phyloP scores from a whole-genome alignment of 768 basidiomycete genomes.

The Leccinum fibrillosum region DNA sequence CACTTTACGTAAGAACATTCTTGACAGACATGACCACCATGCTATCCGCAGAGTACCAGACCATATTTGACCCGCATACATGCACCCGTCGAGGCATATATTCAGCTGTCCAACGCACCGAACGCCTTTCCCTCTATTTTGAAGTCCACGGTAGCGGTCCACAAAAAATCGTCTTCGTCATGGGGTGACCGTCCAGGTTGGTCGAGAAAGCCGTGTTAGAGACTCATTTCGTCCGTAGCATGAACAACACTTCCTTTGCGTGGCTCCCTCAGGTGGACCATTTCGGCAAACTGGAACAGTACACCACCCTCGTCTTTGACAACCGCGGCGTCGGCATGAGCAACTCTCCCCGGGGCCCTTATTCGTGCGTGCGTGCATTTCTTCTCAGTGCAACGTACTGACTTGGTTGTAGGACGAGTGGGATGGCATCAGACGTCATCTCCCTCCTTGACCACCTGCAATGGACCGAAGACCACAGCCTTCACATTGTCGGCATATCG shows the following conservation, averaged over 20 bases:
- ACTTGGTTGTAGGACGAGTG: constrained; percentile 49
- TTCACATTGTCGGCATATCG: constrained; percentile 74
- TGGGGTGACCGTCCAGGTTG: constrained; percentile 48
- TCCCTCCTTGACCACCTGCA: constrained; percentile 65
- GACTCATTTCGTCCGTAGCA: constrained; percentile 30
- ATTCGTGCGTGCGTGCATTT: constrained; percentile 49
- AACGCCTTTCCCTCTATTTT: constrained; percentile 76
- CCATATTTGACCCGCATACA: constrained; percentile 59
- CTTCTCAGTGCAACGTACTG: background rate
- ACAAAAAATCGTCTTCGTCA: constrained; percentile 69
- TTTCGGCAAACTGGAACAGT: constrained; percentile 53
- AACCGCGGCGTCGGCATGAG: constrained; percentile 84
- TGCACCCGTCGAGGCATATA: constrained; percentile 73
- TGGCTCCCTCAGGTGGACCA: constrained; percentile 65
- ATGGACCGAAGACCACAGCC: constrained; percentile 58
- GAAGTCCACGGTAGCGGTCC: constrained; percentile 71
- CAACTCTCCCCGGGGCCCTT: constrained; percentile 67
- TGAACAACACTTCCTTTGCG: constrained; percentile 61
- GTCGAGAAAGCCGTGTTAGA: background rate
- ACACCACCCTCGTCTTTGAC: constrained; percentile 72
- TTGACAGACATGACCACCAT: background rate
- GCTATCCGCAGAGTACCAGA: constrained; percentile 25
- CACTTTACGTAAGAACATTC: background rate
- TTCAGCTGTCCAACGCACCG: constrained; percentile 56
- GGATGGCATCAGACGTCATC: constrained; percentile 75